Base-by-base conservation (phyloP, 2,329 filamentous ascomycete genomes). In the Claviceps maximensis region DNA sequence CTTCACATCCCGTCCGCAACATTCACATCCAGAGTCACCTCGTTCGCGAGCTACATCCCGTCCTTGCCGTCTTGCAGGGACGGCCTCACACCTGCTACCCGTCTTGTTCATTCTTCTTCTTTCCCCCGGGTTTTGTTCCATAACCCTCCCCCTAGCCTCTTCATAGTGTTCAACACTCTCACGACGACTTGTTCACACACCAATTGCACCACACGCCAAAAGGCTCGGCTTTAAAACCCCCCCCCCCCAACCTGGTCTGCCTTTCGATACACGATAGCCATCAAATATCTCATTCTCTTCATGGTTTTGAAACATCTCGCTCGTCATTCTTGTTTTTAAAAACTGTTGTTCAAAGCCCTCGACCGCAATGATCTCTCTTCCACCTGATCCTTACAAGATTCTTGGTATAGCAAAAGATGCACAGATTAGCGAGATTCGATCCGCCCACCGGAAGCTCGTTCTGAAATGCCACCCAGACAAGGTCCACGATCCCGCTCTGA, bases 381-480 rank as follows among this genome's bases (percentile, higher is more conserved):
- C 79, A 33, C 76, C 81, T 57, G 88, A 97, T 71, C 91, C 89
- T 49, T 95, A 95, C 74, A 79, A 76, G 63, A 75, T 80, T 52
- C 77, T 96, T 49, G 87, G 87, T 51, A 78, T 96, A 54, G 65
- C 82, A 56, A 85, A 80, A 64, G 80, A 84, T 68, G 87, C 87
- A 48, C 80, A 86, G 56, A 66, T 82, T 44, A 60, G 81, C 48
- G 80, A 84, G 60, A 91, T 96, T 67, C 85, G 87, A 63, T 78
- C 80, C 50, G 85, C 87, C 17, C 84, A 95, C 71, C 83, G 87
- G 61, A 95, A 94, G 68, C 82, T 94, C 42, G 87, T 88, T 38
- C 79, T 95, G 60, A 89, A 87, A 67, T 90, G 86, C 65, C 90
- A 96, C 61, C 90, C 90, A 36, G 90, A 96, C 74, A 95, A 95